These are phyloP conservation scores for Pulveroboletus ravenelii DNA, from an alignment of 768 basidiomycete species.

Conservation along the genomic window DNA sequence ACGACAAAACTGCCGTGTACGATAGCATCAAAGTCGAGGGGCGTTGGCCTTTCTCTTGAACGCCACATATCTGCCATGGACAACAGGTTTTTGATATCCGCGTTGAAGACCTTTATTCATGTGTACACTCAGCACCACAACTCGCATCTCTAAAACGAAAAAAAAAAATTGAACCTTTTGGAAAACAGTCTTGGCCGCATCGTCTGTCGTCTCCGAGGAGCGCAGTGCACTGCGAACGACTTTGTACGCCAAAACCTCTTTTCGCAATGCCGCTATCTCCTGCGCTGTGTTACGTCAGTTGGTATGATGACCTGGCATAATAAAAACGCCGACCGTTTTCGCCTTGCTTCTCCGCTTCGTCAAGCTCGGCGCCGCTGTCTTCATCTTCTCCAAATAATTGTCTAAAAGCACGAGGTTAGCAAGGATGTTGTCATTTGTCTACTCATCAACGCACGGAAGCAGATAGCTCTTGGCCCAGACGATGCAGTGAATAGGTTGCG, in stretches of 20 bases:
- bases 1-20: constrained; percentile 55
- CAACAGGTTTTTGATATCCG: constrained; percentile 84
- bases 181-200: constrained; percentile 70
- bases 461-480: constrained; percentile 99
- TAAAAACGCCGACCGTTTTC: constrained; percentile 68
- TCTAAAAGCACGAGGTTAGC: constrained; percentile 35
- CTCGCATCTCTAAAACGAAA: neutral
- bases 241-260: constrained; percentile 85
- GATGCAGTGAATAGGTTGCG: constrained; percentile 97
- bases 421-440: neutral
- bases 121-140: neutral
- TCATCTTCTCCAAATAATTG: constrained; percentile 95
- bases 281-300: constrained; percentile 47
- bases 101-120: constrained; percentile 67
- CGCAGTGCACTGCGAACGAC: constrained; percentile 71
- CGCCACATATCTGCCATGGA: constrained; percentile 98
- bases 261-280: constrained; percentile 86
- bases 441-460: constrained; percentile 58
- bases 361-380: constrained; percentile 74
- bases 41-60: constrained; percentile 76
- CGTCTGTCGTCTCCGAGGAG: constrained; percentile 32
- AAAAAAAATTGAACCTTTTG: constrained; percentile 58
- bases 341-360: constrained; percentile 87
- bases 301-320: neutral
- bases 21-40: constrained; percentile 80